A percentile compares a stretch with the other conserved stretches of the same genome.
Conservation (phyloP, 208 protist genomes). For the Trypanosoma vivax region DNA sequence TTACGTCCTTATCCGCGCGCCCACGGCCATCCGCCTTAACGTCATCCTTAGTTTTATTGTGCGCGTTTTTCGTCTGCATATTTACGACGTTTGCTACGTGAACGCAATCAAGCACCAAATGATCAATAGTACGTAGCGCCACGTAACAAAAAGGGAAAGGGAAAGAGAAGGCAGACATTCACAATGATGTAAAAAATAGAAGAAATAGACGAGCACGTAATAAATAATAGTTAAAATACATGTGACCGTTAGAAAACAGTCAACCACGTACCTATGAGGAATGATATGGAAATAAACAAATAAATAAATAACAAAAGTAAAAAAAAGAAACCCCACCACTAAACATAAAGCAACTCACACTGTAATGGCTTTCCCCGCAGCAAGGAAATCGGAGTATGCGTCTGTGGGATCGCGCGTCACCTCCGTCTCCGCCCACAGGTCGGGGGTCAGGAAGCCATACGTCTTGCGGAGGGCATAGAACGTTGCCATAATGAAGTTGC, state of each 20-base stretch:
- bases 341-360: not conserved
- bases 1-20: constrained; percentile 11
- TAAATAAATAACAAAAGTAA: constrained; percentile 16
- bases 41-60: constrained; percentile 10
- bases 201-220: constrained; percentile 8
- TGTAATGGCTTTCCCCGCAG: constrained; percentile 30
- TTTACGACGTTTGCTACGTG: not conserved
- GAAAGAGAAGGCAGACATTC: constrained; percentile 5
- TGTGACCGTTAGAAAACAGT: too few species aligned
- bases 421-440: constrained; percentile 94
- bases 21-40: constrained; percentile 1
- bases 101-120: constrained; percentile 6
- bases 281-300: not conserved
- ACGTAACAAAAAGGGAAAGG: not conserved
- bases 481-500: constrained; percentile 99
- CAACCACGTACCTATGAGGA: too few species aligned
- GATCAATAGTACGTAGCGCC: constrained; percentile 8
- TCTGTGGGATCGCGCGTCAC: constrained; percentile 91
- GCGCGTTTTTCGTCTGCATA: constrained; percentile 17
- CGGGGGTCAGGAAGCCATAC: constrained; percentile 98
- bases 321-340: constrained; percentile 2
- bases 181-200: constrained; percentile 11
- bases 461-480: constrained; percentile 96
- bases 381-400: constrained; percentile 84
- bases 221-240: too few species aligned